phyloP scores from a whole-genome alignment of 768 basidiomycete species.

The Cytidiella melzeri region DNA sequence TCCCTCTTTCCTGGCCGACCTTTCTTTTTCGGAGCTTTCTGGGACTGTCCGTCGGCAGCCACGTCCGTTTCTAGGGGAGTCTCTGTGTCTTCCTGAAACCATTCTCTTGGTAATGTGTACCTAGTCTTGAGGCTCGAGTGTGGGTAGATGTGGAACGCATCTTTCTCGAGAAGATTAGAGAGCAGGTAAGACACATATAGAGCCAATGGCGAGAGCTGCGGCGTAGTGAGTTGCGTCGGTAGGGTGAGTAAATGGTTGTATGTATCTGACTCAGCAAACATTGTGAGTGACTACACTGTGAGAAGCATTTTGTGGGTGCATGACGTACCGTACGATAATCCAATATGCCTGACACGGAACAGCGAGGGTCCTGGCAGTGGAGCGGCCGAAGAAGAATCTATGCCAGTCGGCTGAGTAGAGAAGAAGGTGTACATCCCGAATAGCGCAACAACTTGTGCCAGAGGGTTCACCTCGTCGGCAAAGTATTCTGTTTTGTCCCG shows the following conservation, averaged over 20 bases:
- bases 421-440: constrained; percentile 71
- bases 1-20: constrained; percentile 63
- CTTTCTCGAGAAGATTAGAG: constrained; percentile 38
- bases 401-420: constrained; percentile 48
- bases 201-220: constrained; percentile 39
- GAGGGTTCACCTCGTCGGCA: constrained; percentile 40
- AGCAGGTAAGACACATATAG: constrained; percentile 47
- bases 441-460: constrained; percentile 53
- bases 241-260: constrained; percentile 44
- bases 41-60: not conserved
- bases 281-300: too few relatives aligned
- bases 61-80: constrained; percentile 14
- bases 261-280: constrained; percentile 40
- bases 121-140: constrained; percentile 50
- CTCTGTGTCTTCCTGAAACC: constrained; percentile 39
- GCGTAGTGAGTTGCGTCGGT: constrained; percentile 37
- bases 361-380: constrained; percentile 43
- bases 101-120: constrained; percentile 60
- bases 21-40: constrained; percentile 30
- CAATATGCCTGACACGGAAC: constrained; percentile 44
- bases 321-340: constrained; percentile 52
- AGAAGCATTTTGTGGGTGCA: too few relatives aligned
- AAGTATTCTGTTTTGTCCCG: constrained; percentile 46
- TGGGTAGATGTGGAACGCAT: constrained; percentile 59
- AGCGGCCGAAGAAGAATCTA: constrained; percentile 3